Percentiles rank a stretch among this genome's conserved stretches.
These are phyloP conservation scores for Amylostereum areolatum DNA, from an alignment of 1,284 basidiomycete genomes.

Conservation along the genomic window DNA sequence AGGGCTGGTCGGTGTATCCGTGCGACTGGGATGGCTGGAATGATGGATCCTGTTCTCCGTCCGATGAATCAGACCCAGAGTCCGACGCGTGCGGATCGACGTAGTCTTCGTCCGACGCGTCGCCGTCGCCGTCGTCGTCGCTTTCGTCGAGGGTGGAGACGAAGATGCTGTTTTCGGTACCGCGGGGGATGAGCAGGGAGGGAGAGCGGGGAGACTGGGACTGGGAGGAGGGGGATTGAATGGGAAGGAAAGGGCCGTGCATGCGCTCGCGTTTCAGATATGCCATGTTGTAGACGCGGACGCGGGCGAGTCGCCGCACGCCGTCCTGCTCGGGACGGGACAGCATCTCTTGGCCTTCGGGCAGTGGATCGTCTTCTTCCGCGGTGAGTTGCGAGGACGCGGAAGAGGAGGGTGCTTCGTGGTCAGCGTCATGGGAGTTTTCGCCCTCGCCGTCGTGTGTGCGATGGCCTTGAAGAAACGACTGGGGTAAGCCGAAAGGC, in stretches of 20 bases:
- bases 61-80: too few relatives aligned
- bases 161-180: neutral
- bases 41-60: too few relatives aligned
- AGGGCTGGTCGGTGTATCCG: neutral
- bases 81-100: slow-evolving; percentile 14
- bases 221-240: slow-evolving; percentile 12
- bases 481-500: too few relatives aligned
- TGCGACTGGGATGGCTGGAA: too few relatives aligned
- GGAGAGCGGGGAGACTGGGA: slow-evolving; percentile 1
- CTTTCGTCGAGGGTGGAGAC: slow-evolving; percentile 11
- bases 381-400: neutral
- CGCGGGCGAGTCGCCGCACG: slow-evolving; percentile 34
- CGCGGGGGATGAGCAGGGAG: neutral
- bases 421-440: too few relatives aligned
- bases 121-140: slow-evolving; percentile 15
- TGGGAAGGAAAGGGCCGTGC: slow-evolving; percentile 42
- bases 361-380: slow-evolving; percentile 1
- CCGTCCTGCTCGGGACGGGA: slow-evolving; percentile 8
- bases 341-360: slow-evolving; percentile 3
- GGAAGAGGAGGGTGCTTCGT: too few relatives aligned
- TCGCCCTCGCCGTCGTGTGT: too few relatives aligned
- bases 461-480: too few relatives aligned
- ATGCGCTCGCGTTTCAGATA: slow-evolving; percentile 34
- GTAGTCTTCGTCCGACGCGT: slow-evolving; percentile 17
- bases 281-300: slow-evolving; percentile 39